A percentile compares a stretch with the other conserved stretches of the same genome.
These are phyloP conservation scores for Aspergillus proliferans DNA, from an alignment of 2,329 filamentous ascomycete genomes.

Conservation along the genomic window DNA sequence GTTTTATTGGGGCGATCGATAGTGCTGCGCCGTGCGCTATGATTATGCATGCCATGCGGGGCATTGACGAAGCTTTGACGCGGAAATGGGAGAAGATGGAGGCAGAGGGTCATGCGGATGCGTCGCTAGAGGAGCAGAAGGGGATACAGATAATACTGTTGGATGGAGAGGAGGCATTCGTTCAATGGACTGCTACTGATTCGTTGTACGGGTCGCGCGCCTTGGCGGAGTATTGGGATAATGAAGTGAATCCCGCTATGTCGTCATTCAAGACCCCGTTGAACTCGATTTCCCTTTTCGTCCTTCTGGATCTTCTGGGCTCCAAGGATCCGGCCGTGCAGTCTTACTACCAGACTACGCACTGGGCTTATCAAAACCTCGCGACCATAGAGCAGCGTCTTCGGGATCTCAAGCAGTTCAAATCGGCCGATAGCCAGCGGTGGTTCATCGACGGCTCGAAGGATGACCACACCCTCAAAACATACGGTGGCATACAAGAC, in stretches of 20 bases:
- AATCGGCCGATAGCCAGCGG: constrained; percentile 45
- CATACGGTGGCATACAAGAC: constrained; percentile 59
- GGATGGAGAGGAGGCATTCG: constrained; percentile 92
- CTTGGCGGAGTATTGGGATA: constrained; percentile 77
- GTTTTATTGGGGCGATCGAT: constrained; percentile 90
- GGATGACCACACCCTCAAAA: constrained; percentile 42
- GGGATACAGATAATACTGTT: constrained; percentile 85
- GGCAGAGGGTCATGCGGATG: constrained; percentile 47
- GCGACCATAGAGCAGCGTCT: constrained; percentile 68
- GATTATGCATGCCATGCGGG: constrained; percentile 77
- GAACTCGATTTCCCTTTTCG: constrained; percentile 75
- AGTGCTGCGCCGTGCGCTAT: constrained; percentile 93
- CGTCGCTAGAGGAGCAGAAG: constrained; percentile 62
- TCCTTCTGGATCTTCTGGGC: constrained; percentile 87
- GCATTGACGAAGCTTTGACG: constrained; percentile 71
- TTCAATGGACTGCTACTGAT: constrained; percentile 70
- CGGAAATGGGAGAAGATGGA: constrained; percentile 74
- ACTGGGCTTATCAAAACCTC: constrained; percentile 84
- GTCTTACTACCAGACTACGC: constrained; percentile 82
- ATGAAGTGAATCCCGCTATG: constrained; percentile 59
- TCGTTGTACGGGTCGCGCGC: constrained; percentile 82
- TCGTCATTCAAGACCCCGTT: constrained; percentile 71
- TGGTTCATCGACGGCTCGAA: constrained; percentile 65
- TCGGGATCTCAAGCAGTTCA: constrained; percentile 59
- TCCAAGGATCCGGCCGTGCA: constrained; percentile 62